phyloP scores from a whole-genome alignment of 2,329 filamentous ascomycete genomes.

The Fusarium sulawesiense region DNA sequence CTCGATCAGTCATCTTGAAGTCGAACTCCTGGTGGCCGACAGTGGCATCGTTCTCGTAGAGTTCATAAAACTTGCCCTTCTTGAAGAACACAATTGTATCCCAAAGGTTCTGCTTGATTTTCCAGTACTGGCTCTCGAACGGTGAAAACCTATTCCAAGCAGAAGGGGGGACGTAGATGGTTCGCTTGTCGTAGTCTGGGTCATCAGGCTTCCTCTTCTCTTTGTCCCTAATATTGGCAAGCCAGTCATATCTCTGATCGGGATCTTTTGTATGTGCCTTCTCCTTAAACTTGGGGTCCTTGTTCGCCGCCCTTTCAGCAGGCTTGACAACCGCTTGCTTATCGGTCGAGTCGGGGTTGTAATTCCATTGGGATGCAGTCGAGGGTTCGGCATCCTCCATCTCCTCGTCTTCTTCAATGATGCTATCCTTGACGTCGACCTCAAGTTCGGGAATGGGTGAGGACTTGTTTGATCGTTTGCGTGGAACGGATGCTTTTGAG shows the following conservation, averaged over 20 bases:
- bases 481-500: conserved; percentile 61
- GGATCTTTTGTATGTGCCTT: conserved; percentile 87
- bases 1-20: conserved; percentile 94
- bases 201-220: conserved; percentile 82
- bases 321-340: conserved; percentile 53
- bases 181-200: conserved; percentile 90
- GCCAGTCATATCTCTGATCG: conserved; percentile 88
- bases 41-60: conserved; percentile 97
- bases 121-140: conserved; percentile 99
- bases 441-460: conserved; percentile 46
- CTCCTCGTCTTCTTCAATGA: conserved; percentile 65
- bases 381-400: conserved; percentile 71
- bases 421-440: conserved; percentile 53
- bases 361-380: conserved; percentile 85
- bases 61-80: conserved; percentile 98
- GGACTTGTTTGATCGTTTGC: conserved; percentile 72
- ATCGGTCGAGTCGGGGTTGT: conserved; percentile 61
- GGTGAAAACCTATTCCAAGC: conserved; percentile 88
- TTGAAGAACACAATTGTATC: conserved; percentile 99
- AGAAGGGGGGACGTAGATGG: conserved; percentile 85
- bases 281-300: conserved; percentile 58
- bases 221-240: conserved; percentile 86
- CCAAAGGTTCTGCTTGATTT: conserved; percentile 98
- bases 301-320: conserved; percentile 42
- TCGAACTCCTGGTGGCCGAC: conserved; percentile 97